Evolutionary conservation across 148 eudicot genomes (phyloP), one percentile per base, ranked within the genome.

Genomic region (Diospyros kaki): DNA sequence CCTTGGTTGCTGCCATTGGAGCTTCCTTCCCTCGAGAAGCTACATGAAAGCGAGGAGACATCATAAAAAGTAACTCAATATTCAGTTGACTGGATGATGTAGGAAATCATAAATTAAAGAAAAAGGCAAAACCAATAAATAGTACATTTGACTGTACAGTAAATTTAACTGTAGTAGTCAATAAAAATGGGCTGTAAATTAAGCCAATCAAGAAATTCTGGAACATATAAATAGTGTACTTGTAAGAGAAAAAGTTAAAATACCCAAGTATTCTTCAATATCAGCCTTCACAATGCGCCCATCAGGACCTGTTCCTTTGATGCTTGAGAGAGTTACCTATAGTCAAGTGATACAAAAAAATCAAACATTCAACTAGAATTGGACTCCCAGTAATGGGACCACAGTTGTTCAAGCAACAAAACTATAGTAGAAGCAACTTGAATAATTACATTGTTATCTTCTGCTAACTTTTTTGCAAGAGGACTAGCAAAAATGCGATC

Each of bases 271-370:
- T 76, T 92, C 97, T 81, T 92, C 98, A 76, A 95, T 84, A 74
- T 95, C 98, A 77, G 97, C 98, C 85, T 95, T 95, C 73, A 95
- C 87, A 74, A 95, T 90, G 72, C 87, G 84, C 52, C 96, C 96
- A 81, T 95, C 96, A 80, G 93, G 96, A 80, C 97, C 98, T 46
- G 98, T 92, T 79, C 98, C 98, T 84, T 92, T 95, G 80, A 95
- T 82, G 81, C 85, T 92, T 76, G 97, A 85, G 73, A 95, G 85
- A 80, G 96, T 63, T 59, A 95, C 86, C 98, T 95, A 45, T 17
- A 75, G 76, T 66, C 15, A 78, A n/a, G 54, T 5, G 41, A 72
- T 44, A 62, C 13, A 3, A 17, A 59, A 1, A 7, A 38, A 46
- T 56, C 50, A 39, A 2, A 48, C 46, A 66, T 28, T 58, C 64